Evolutionary conservation across 2,329 filamentous ascomycete genomes (phyloP), one percentile per base, ranked within the genome.

Genomic region (Fonsecaea nubica): DNA sequence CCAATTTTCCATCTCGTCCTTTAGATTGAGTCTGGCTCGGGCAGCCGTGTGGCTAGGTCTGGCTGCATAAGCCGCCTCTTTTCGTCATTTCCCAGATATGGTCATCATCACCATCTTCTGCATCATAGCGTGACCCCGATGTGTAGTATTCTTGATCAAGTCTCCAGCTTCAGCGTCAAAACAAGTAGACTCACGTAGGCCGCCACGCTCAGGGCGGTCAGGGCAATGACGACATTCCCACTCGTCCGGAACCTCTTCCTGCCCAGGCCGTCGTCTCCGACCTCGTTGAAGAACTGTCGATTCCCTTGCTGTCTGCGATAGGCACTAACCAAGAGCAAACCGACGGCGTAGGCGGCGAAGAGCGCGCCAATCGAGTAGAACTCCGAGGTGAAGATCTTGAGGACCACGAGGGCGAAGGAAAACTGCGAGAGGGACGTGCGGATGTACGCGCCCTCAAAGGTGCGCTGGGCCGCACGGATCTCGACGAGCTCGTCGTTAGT

Each of bases 341-440:
- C 92, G 3, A 90, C 89, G 12, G 94, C 95, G 76, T 98, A 98
- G 57, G 92, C 89, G 52, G 95, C 93, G 77, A 97, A 97, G 36
- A 99, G 84, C 6, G 95, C 95, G n/a, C 95, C 95, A 69, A 97
- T 97, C 72, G 90, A 89, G 80, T 98, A 98, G 83, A 99, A 98
- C 76, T 98, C 95, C 60, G 89, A 87, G 8, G 93, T 97, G 82
- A 99, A 98, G 79, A 99, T 96, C 81, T 96, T 97, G 72, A 97
- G 87, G 60, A 99, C 92, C 69, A 99, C 89, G 58, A 99, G 88
- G 21, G 94, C 90, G 78, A 99, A 98, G 64, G 91, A 94, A 82
- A 98, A 98, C 76, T 98, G 93, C 2, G 92, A 92, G 21, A 99
- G 87, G 2, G 94, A 93, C 0, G 95, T 99, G 68, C 95, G 91